These are phyloP conservation scores for Picocystis salinarum DNA, from an alignment of 139 green algal species.

Conservation along the genomic window DNA sequence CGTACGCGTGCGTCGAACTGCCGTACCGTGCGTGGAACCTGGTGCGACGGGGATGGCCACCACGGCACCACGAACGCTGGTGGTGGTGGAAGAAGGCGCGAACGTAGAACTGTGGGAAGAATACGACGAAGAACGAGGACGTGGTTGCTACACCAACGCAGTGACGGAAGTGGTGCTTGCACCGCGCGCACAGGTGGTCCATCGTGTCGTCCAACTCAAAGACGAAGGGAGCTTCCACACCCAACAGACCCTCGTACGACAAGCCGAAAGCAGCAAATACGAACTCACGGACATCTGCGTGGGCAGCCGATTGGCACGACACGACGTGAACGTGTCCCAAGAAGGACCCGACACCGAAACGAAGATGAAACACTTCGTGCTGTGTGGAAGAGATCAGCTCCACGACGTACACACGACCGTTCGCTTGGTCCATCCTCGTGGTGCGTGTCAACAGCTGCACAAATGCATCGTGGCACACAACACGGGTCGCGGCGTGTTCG, in stretches of 20 bases:
- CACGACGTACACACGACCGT: constrained; percentile 88
- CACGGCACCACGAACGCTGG: constrained; percentile 36
- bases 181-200: constrained; percentile 1
- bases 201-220: not conserved
- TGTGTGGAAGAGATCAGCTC: constrained; percentile 63
- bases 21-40: not conserved
- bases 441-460: constrained; percentile 73
- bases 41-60: not conserved
- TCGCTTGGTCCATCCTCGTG: constrained; percentile 48
- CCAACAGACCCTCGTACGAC: constrained; percentile 54
- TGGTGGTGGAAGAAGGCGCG: constrained; percentile 25
- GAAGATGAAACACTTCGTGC: constrained; percentile 64
- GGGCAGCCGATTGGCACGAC: constrained; percentile 50
- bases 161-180: constrained; percentile 37
- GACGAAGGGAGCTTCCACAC: constrained; percentile 27
- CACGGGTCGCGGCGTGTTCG: constrained; percentile 74
- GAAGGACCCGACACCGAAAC: constrained; percentile 37
- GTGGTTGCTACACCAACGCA: constrained; percentile 27
- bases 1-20: constrained; percentile 11
- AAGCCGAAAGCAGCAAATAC: constrained; percentile 47
- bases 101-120: constrained; percentile 55
- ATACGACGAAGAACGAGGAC: constrained; percentile 9
- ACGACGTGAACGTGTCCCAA: constrained; percentile 69
- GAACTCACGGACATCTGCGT: constrained; percentile 44
- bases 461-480: constrained; percentile 86